phyloP scores from a whole-genome alignment of 495 filamentous ascomycete species.

The Aspergillus ellipticus region DNA sequence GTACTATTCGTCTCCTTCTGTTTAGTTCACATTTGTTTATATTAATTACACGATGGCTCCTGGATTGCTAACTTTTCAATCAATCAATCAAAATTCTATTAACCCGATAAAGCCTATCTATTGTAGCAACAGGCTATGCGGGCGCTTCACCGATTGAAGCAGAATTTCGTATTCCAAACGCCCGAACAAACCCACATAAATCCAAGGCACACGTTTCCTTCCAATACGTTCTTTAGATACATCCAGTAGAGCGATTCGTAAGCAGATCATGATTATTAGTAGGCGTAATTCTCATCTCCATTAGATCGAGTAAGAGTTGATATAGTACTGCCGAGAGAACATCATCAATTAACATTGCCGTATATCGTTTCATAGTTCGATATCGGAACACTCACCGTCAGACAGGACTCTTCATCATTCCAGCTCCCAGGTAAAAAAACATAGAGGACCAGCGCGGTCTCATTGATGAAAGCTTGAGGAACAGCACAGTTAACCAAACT shows the following conservation, averaged over 20 bases:
- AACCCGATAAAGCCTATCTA: neutral
- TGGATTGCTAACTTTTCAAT: too few species aligned
- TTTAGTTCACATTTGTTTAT: too few species aligned
- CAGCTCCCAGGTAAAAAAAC: slow-evolving; percentile 79
- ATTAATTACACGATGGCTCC: too few species aligned
- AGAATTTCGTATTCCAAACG: too few species aligned
- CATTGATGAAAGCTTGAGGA: slow-evolving; percentile 55
- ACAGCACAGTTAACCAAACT: slow-evolving; percentile 1
- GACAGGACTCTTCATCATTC: slow-evolving; percentile 67
- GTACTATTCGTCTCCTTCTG: too few species aligned
- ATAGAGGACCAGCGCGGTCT: slow-evolving; percentile 87
- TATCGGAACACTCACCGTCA: slow-evolving; percentile 58
- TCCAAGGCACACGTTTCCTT: too few species aligned
- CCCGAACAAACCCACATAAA: too few species aligned
- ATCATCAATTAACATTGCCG: slow-evolving; percentile 6
- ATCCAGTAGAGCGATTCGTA: neutral
- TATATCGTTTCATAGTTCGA: neutral
- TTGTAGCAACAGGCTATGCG: too few species aligned
- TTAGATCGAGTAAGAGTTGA: slow-evolving; percentile 49
- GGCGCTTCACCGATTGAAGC: too few species aligned
- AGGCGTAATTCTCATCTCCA: neutral
- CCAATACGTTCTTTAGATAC: too few species aligned
- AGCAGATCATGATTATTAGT: neutral
- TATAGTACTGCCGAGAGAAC: slow-evolving; percentile 53
- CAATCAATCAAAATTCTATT: neutral